Base-by-base conservation (phyloP, 2,329 filamentous ascomycete species). In the Cladorrhinum sp. region DNA sequence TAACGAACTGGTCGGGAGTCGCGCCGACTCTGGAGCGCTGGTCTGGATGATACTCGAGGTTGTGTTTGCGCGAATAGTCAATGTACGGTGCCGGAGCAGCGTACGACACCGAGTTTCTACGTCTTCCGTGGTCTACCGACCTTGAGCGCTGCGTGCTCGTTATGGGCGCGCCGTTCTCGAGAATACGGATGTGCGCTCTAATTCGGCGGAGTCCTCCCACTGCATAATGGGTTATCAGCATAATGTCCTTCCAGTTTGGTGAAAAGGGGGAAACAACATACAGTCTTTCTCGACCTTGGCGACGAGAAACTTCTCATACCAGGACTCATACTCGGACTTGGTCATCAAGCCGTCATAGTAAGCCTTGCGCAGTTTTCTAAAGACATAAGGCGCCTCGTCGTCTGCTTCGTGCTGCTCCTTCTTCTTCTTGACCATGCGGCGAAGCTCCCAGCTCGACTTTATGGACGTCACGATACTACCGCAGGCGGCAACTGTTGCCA, bases 371-470 rank as follows among this genome's bases (percentile, higher is more conserved):
- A 68, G 57, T 55, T 61, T 61, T 16, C 65, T 62, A 52, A 67
- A 68, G 24, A 68, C 32, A 54, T 63, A 61, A 1, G 61, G 64
- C 10, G 65, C 63, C 45, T 65, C 65, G 16, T 69, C 67, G 10
- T 67, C 65, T 18, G 60, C 62, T 41, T 64, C 61, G 32, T 55
- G 62, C 9, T 61, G 54, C 53, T 70, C 68, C 22, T 66, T 61
- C 63, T 71, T 70, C 50, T 63, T 62, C 62, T 68, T 68, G 41
- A 70, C 55, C 69, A 71, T 70, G 12, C 68, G 66, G 10, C 66
- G 65, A 22, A 70, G 67, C 63, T 71, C 69, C 68, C 67, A 70
- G 55, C 65, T 64, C 9, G 69, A 70, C 59, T 71, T 71, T 62
- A 71, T 64, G 16, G 69, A 67, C 1, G 69, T 71, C 59, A 71